These are phyloP conservation scores for Ceratocystis destructans DNA, from an alignment of 2,329 filamentous ascomycete species.

Conservation along the genomic window DNA sequence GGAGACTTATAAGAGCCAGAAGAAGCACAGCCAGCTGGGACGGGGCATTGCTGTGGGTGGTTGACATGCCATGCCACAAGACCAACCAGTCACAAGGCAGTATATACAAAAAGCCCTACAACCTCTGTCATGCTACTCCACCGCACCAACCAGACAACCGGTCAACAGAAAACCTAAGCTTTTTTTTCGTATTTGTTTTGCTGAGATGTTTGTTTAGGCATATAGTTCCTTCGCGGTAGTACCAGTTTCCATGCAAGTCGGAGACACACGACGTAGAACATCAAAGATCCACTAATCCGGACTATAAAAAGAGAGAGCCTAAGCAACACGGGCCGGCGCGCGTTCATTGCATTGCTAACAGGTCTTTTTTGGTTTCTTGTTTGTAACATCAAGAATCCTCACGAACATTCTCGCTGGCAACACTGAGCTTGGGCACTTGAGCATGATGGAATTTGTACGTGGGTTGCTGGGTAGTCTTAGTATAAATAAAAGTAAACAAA, in stretches of 20 bases:
- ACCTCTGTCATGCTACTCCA: too few relatives aligned
- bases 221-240: too few relatives aligned
- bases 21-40: neutral
- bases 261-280: neutral
- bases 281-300: neutral
- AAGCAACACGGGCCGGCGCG: neutral
- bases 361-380: neutral
- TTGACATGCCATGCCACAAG: constrained; percentile 1
- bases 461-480: neutral
- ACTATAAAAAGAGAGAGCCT: neutral
- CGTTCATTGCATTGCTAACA: neutral
- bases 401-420: neutral
- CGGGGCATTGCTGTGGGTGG: neutral
- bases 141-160: neutral
- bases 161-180: too few relatives aligned
- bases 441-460: neutral
- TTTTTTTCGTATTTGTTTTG: neutral
- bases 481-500: neutral
- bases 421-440: neutral
- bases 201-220: neutral
- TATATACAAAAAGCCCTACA: too few relatives aligned
- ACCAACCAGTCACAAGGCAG: too few relatives aligned
- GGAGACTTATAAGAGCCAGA: neutral
- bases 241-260: neutral
- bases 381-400: neutral